phyloP scores from a whole-genome alignment of 1,139 yeast genomes.

The Candida glucosophila region DNA sequence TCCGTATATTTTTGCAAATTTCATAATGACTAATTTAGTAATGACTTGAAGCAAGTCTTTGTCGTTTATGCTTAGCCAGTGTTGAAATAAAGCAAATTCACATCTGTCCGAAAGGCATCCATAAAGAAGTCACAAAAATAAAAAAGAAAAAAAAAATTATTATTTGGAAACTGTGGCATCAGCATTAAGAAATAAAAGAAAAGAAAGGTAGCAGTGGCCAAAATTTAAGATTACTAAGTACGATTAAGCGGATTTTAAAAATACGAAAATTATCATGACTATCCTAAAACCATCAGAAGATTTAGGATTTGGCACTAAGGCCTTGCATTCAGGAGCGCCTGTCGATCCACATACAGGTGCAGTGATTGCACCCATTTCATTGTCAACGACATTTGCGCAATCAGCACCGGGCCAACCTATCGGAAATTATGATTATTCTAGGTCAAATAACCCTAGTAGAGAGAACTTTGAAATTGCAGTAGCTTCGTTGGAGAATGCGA shows the following conservation, averaged over 20 bases:
- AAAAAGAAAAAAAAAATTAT: background rate
- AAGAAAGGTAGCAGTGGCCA: too few relatives aligned
- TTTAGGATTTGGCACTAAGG: conserved; percentile 67
- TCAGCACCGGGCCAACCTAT: conserved; percentile 67
- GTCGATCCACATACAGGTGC: conserved; percentile 76
- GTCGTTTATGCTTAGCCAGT: too few relatives aligned
- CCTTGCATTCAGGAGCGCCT: conserved; percentile 78
- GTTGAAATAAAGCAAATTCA: too few relatives aligned
- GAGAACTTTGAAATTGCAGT: conserved; percentile 73
- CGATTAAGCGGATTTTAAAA: too few relatives aligned
- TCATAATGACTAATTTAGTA: too few relatives aligned
- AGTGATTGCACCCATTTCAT: conserved; percentile 76
- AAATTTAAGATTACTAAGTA: too few relatives aligned
- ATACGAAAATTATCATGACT: too few relatives aligned
- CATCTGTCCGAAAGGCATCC: too few relatives aligned
- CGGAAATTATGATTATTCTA: conserved; percentile 77
- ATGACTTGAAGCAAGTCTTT: too few relatives aligned
- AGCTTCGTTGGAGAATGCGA: conserved; percentile 73
- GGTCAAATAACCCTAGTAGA: conserved; percentile 87
- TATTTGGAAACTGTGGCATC: background rate
- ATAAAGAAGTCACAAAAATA: background rate
- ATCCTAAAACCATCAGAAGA: too few relatives aligned
- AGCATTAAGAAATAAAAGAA: too few relatives aligned
- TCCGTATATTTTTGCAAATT: too few relatives aligned
- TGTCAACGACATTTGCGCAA: conserved; percentile 84